Base-by-base conservation (phyloP, 2,329 filamentous ascomycete species). In the Ustilaginoidea virens region DNA sequence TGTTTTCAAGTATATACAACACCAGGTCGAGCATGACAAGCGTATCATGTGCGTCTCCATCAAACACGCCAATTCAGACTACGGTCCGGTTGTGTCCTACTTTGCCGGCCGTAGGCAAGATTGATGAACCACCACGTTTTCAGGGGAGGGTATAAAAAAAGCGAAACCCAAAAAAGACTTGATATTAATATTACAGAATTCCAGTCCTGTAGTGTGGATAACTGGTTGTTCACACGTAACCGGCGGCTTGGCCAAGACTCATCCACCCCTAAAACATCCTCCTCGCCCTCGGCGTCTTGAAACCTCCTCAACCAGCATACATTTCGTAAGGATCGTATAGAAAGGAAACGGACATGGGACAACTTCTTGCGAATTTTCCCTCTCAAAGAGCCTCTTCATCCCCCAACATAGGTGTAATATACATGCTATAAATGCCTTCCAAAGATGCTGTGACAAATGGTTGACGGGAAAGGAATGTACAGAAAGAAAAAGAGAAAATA, bases 301-400 rank as follows among this genome's bases (percentile, higher is more conserved):
- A n/a, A n/a, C n/a, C n/a, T n/a, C n/a, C n/a, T n/a, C 45, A 42
- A 39, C 44, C 38, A 41, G 43, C 34, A 33, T 44, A 39, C 22
- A 47, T 48, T 54, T 63, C 58, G 55, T 63, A 66, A 67, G 60
- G 63, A 69, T 66, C 63, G 64, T 68, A 59, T 30, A 64, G 61
- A 66, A 67, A 56, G 49, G 50, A 52, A 64, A 44, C 37, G 22
- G 25, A 33, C 33, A 33, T 36, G 20, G 21, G 11, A 11, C 13
- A 20, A n/a, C 3, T 8, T 17, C 16, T 17, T 21, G 10, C 17
- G 9, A 14, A n/a, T 18, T 23, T 3, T 13, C 16, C n/a, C n/a
- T n/a, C n/a, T n/a, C n/a, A n/a, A 15, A 22, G 6, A 11, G 7
- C 6, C n/a, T 17, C 29, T 30, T 12, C 4, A n/a, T 23, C 17